Evolutionary conservation across 352 stramenopile species (phyloP).

Genomic region (Phytophthora foliorum): DNA sequence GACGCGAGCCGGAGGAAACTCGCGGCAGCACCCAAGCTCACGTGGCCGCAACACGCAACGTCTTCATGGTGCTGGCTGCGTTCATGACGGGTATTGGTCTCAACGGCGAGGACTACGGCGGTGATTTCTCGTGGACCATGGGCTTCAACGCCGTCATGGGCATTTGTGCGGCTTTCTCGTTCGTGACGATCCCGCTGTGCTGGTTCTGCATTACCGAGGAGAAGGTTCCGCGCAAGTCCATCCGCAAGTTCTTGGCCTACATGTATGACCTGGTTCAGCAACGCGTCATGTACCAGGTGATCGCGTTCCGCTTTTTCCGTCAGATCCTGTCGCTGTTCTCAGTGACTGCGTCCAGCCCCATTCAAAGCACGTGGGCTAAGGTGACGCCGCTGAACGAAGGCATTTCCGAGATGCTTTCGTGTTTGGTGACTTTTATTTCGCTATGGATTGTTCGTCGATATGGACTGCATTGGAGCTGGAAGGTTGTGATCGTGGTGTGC

Average conservation of each 20-base stretch:
- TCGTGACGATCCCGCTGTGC: constrained; percentile 50
- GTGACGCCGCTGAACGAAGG: constrained; percentile 70
- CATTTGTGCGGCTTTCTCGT: constrained; percentile 44
- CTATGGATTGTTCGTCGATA: constrained; percentile 55
- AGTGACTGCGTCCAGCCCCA: constrained; percentile 55
- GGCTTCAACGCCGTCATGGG: constrained; percentile 67
- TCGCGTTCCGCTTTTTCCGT: constrained; percentile 63
- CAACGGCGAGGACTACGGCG: constrained; percentile 59
- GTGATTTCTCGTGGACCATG: constrained; percentile 60
- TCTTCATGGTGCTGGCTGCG: constrained; percentile 46
- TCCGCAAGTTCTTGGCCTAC: constrained; percentile 44
- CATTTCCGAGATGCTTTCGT: constrained; percentile 57
- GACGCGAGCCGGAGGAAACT: constrained; percentile 53
- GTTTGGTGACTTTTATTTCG: constrained; percentile 47
- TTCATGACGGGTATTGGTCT: constrained; percentile 60
- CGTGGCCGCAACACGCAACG: constrained; percentile 44
- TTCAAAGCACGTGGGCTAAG: constrained; percentile 61
- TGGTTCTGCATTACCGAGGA: constrained; percentile 61
- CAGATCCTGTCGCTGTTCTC: constrained; percentile 58
- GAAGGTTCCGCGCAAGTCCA: constrained; percentile 39
- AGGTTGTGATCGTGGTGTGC: constrained; percentile 44
- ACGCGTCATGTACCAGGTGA: constrained; percentile 64
- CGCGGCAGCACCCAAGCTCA: constrained; percentile 58
- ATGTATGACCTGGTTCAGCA: constrained; percentile 59
- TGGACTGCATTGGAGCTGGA: constrained; percentile 71